Base-by-base conservation (phyloP, 1,284 basidiomycete genomes). In the Malassezia arunalokei region DNA sequence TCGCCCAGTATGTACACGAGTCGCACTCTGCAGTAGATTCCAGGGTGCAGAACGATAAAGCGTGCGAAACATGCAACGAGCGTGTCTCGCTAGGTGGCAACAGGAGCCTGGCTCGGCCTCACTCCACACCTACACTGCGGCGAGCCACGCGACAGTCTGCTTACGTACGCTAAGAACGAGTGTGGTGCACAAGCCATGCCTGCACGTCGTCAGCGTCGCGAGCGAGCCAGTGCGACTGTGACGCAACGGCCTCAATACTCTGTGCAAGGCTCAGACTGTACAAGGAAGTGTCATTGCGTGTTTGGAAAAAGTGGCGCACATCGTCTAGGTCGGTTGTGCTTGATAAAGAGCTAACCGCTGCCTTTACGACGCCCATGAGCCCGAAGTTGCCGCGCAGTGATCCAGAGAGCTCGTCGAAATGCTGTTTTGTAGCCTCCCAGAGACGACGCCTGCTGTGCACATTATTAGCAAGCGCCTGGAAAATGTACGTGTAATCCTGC, bases 301-400 rank as follows among this genome's bases (percentile, higher is more conserved):
- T 66, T 40, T 52, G 54, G 63, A 75, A 78, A 77, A 86, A 90
- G 3, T 73, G 77, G 47, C 81, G 80, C 20, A 82, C 79, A 6
- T 77, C 78, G 45, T 81, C 74, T 27, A 81, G 79, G 75, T 94
- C 90, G 60, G 82, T 75, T 60, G 83, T 76, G 15, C 79, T 81
- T 15, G 83, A 81, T 56, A 94, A 77, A 37, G 76, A 74, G 29
- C 75, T 75, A 74, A 88, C 81, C 6, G 82, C 77, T 50, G 76
- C 76, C 81, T 70, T 58, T 40, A 74, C 65, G 24, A 76, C 62
- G 31, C 68, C 49, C 28, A 59, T 60, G 35, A 71, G 63, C 32
- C 64, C 68, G 38, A 67, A 69, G 52, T 66, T 66, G 43, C 68
- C 68, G 15, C 56, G 58, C 80, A 85, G 89, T 81, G 38, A 84